Conservation (phyloP, 2,329 filamentous ascomycete genomes). For the Botrytis porri region DNA sequence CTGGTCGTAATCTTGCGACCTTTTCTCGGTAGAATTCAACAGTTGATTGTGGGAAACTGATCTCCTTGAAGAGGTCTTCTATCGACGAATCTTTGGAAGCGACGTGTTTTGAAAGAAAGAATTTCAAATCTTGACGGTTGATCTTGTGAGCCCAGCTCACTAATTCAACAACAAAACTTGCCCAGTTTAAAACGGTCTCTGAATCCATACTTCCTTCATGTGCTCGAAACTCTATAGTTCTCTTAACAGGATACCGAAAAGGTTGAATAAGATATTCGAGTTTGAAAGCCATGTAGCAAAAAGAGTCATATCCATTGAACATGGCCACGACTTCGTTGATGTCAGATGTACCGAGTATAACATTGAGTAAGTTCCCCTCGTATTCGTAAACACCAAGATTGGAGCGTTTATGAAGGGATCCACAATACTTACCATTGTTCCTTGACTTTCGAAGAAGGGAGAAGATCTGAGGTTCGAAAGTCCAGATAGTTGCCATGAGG, state of each 20-base stretch:
- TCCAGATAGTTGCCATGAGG: slow-evolving; percentile 30
- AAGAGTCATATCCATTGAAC: background rate
- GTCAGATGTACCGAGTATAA: background rate
- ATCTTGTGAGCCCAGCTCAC: slow-evolving; percentile 5
- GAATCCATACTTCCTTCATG: slow-evolving; percentile 26
- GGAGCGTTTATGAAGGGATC: background rate
- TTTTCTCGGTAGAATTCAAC: background rate
- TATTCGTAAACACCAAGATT: background rate
- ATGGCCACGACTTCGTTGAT: background rate
- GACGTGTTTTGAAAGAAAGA: background rate
- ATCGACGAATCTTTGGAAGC: background rate
- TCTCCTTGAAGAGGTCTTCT: slow-evolving; percentile 1
- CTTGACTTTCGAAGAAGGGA: slow-evolving; percentile 26
- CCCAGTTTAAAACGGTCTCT: slow-evolving; percentile 19
- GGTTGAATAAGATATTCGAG: background rate
- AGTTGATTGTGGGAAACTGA: background rate
- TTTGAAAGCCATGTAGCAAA: background rate
- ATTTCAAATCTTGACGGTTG: background rate
- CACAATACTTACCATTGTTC: background rate
- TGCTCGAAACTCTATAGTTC: slow-evolving; percentile 29
- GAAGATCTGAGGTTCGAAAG: slow-evolving; percentile 35
- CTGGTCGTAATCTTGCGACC: background rate
- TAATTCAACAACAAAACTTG: background rate
- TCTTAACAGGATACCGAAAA: background rate
- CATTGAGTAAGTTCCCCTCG: background rate